Conservation (phyloP, 352 stramenopile species). For the Phytophthora niederhauseri region DNA sequence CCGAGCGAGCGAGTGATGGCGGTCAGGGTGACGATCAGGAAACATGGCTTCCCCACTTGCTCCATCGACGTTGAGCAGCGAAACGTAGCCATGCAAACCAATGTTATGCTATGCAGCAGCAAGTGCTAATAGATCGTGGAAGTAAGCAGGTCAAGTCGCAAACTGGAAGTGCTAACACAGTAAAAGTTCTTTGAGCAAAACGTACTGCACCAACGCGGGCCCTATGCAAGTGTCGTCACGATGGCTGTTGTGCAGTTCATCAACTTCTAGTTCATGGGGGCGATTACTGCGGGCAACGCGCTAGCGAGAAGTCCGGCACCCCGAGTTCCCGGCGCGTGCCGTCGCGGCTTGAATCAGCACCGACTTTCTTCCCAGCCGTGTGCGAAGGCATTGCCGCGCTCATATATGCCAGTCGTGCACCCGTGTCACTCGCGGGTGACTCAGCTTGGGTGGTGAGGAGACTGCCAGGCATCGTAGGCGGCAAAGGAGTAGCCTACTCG, state of each 20-base stretch:
- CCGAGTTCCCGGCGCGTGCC: neutral
- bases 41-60: neutral
- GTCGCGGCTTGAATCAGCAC: neutral
- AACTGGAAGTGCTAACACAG: no score
- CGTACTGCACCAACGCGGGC: neutral
- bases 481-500: no score
- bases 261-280: neutral
- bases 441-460: no score
- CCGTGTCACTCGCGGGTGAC: no score
- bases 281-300: neutral
- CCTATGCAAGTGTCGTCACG: neutral
- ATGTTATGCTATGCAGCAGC: no score
- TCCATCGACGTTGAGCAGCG: neutral
- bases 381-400: no score
- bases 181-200: neutral
- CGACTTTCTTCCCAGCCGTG: neutral
- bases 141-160: no score
- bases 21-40: neutral
- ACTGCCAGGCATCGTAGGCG: no score
- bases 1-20: neutral
- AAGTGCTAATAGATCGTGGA: no score
- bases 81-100: neutral
- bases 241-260: neutral
- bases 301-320: neutral
- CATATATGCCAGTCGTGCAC: no score